Evolutionary conservation across 108 stramenopile genomes (phyloP).

Genomic region (Schizochytrium sp.): DNA sequence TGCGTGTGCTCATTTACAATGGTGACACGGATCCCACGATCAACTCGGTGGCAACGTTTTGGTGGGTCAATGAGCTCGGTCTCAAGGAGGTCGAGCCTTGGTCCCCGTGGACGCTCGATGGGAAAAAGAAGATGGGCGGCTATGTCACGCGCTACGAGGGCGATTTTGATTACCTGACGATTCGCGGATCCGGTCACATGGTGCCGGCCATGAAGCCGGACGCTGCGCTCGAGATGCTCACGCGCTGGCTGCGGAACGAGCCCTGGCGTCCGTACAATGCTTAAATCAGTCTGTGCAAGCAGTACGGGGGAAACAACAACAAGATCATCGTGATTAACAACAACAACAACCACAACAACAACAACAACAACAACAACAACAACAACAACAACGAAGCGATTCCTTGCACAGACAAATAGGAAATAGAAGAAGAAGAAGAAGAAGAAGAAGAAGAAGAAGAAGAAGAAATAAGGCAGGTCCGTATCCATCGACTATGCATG

Average conservation of each 20-base stretch:
- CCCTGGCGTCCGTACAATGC: not conserved
- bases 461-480: too few relatives aligned
- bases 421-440: too few relatives aligned
- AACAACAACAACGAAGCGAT: too few relatives aligned
- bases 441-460: too few relatives aligned
- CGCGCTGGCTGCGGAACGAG: not conserved
- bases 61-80: constrained; percentile 56
- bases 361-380: too few relatives aligned
- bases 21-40: constrained; percentile 70
- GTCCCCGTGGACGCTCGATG: constrained; percentile 66
- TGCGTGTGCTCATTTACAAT: constrained; percentile 62
- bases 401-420: too few relatives aligned
- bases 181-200: constrained; percentile 63
- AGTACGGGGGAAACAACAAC: too few relatives aligned
- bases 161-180: constrained; percentile 59
- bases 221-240: not conserved
- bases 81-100: constrained; percentile 44
- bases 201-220: constrained; percentile 63
- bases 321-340: too few relatives aligned
- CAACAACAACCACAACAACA: too few relatives aligned
- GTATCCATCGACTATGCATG: too few relatives aligned
- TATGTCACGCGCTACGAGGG: constrained; percentile 66
- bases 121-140: constrained; percentile 57
- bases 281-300: too few relatives aligned
- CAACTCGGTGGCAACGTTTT: constrained; percentile 58